Base-by-base conservation (phyloP, 2,329 filamentous ascomycete genomes). In the Venturia pyrina region DNA sequence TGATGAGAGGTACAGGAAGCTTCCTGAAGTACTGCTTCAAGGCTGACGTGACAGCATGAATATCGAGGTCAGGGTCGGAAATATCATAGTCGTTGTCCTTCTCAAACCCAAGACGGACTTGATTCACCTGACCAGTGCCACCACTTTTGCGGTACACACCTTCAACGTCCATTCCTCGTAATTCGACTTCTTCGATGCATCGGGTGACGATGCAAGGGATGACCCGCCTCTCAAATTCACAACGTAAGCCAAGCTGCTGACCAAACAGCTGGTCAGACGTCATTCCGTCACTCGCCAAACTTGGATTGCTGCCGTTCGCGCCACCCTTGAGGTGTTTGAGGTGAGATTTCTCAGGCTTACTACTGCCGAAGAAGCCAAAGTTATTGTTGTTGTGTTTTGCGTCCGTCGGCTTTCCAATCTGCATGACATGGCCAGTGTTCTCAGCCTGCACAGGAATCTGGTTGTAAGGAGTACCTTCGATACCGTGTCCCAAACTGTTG, bases 131-230 rank as follows among this genome's bases (percentile, higher is more conserved):
- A 10, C 90, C 91, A 72, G 89, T 92, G 70, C 93, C 95, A 66
- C 95, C 95, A 63, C 93, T 96, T 82, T 99, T 99, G 73, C 95
- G 88, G 79, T 99, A 99, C 71, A 99, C 96, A 68, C 95, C 95
- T 78, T 98, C 95, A 70, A 96, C 86, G 72, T 98, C 93, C 91
- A 99, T 96, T 59, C 82, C 95, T 74, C 95, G 88, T 28, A 95
- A 80, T 76, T 99, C 95, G 48, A 99, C 95, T 78, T 99, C 93
- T 74, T 96, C 91, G 70, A 99, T 96, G 77, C 95, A 99, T 61
- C 92, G 89, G 61, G 87, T 93, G 56, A 99, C 90, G 37, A 99
- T 90, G 68, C 87, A 88, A 61, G 95, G 95, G 68, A 99, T 93
- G 72, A 93, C 87, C 64, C 90, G 88, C 69, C 90, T 90, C 77